Evolutionary conservation across 148 eudicot genomes (phyloP), one percentile per base, ranked within the genome.

Genomic region (Camellia granthamiana): DNA sequence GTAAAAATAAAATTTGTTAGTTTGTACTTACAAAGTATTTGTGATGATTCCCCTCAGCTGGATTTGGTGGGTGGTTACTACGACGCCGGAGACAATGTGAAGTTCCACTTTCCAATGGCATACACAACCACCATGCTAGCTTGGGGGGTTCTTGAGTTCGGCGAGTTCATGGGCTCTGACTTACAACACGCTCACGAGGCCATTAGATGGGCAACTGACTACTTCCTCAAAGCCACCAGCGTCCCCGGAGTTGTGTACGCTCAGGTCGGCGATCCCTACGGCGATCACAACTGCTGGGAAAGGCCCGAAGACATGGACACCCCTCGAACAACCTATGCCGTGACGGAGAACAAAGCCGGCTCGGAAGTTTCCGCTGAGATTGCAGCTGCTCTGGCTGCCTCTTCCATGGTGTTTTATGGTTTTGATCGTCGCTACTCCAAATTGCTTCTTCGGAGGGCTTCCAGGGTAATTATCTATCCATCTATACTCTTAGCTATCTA

Each of bases 291-390:
- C 21, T 91, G 95, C 64, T 90, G 95, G 95, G 88, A 90, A 63
- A 72, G 94, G 72, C 95, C 95, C 0, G 95, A 91, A 71, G 95
- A 91, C 7, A 91, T 91, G 95, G 91, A 88, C 73, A 91, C 92
- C 18, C 87, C 85, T 12, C 87, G 94, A 14, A 91, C 90, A 0
- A 68, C 84, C 16, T 88, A 82, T 15, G 85, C 85, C 0, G 90
- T 91, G 5, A 85, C 72, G 44, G 23, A 47, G 16, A 44, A 77
- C 1, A 62, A 76, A 13, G 91, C 94, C 0, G 94, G 94, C 0
- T 91, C 94, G 0, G 92, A 91, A 64, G 89, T 91, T 49, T 81
- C 92, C 0, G 92, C 81, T 0, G 94, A 91, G 86, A 90, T 88
- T 21, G 91, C 92, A 0, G 92, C 94, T 0, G 92, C 94, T 0